Evolutionary conservation across 2,329 filamentous ascomycete genomes (phyloP).

Genomic region (Biscogniauxia mediterranea): DNA sequence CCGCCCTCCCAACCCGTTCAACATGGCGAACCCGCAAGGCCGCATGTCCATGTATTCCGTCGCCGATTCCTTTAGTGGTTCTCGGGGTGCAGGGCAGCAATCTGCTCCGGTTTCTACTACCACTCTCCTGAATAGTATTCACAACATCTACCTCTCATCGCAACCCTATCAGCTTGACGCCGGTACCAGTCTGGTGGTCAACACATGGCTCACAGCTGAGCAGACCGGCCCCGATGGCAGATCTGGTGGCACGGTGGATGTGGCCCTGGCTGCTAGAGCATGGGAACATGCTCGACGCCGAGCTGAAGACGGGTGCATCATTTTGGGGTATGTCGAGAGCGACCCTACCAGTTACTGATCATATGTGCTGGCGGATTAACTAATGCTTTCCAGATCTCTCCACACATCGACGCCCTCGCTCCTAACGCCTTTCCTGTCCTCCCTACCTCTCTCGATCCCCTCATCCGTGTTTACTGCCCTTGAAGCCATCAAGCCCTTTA

Average conservation of each 20-base stretch:
- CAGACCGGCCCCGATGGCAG: slow-evolving; percentile 67
- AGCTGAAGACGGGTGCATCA: slow-evolving; percentile 91
- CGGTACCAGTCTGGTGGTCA: slow-evolving; percentile 87
- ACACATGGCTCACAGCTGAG: slow-evolving; percentile 87
- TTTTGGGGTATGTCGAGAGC: slow-evolving; percentile 66
- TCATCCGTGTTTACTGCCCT: slow-evolving; percentile 74
- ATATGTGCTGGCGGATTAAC: slow-evolving; percentile 12
- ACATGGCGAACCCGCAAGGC: slow-evolving; percentile 53
- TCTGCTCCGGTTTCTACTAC: slow-evolving; percentile 85
- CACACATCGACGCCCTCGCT: slow-evolving; percentile 87
- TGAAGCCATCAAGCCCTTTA: slow-evolving; percentile 79
- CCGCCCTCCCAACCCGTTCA: slow-evolving; percentile 31
- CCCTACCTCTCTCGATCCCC: slow-evolving; percentile 78
- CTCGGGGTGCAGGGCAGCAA: slow-evolving; percentile 61
- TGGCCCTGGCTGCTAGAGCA: slow-evolving; percentile 72
- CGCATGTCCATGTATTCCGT: slow-evolving; percentile 70
- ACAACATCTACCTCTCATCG: slow-evolving; percentile 80
- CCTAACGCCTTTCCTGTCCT: slow-evolving; percentile 74
- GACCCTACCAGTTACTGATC: slow-evolving; percentile 13
- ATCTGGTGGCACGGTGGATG: slow-evolving; percentile 76
- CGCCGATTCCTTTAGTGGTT: slow-evolving; percentile 58
- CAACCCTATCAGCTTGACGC: slow-evolving; percentile 86
- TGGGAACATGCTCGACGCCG: slow-evolving; percentile 96
- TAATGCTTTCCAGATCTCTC: slow-evolving; percentile 61
- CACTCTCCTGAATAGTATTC: slow-evolving; percentile 85